Percentiles rank a stretch among this genome's conserved stretches.
Evolutionary conservation across 352 stramenopile species (phyloP).

Genomic region (Globisporangium spiculum): DNA sequence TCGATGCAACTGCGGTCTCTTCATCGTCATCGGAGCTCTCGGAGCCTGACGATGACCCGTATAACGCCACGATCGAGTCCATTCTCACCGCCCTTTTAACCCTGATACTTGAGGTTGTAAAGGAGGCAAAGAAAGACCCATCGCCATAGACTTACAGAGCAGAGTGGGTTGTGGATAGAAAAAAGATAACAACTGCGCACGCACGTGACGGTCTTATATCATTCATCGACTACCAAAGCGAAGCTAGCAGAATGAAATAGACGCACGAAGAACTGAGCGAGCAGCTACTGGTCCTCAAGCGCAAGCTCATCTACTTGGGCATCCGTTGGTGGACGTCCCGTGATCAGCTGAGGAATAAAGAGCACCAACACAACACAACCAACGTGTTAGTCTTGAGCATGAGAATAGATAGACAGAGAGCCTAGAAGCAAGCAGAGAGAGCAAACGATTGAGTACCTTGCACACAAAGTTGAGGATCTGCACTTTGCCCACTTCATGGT

Average conservation of each 20-base stretch:
- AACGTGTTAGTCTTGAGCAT: neutral
- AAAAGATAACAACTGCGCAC: neutral
- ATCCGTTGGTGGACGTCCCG: constrained; percentile 58
- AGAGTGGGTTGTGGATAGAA: neutral
- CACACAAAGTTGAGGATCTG: constrained; percentile 88
- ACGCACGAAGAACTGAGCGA: neutral
- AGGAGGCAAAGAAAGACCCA: neutral
- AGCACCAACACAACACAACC: neutral
- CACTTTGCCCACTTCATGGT: constrained; percentile 79
- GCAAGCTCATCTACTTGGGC: constrained; percentile 66
- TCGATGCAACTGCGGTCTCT: constrained; percentile 13
- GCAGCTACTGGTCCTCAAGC: constrained; percentile 43
- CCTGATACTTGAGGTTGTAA: neutral
- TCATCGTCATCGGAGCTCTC: constrained; percentile 19
- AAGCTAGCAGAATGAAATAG: neutral
- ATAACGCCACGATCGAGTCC: constrained; percentile 19
- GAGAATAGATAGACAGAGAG: neutral
- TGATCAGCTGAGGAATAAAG: constrained; percentile 48
- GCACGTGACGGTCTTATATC: neutral
- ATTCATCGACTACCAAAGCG: neutral
- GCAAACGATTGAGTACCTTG: constrained; percentile 43
- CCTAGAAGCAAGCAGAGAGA: neutral
- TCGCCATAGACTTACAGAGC: neutral
- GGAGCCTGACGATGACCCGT: constrained; percentile 17
- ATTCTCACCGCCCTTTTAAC: neutral